Evolutionary conservation across 2,329 filamentous ascomycete species (phyloP).

Genomic region (Calcarisporium arbuscula): DNA sequence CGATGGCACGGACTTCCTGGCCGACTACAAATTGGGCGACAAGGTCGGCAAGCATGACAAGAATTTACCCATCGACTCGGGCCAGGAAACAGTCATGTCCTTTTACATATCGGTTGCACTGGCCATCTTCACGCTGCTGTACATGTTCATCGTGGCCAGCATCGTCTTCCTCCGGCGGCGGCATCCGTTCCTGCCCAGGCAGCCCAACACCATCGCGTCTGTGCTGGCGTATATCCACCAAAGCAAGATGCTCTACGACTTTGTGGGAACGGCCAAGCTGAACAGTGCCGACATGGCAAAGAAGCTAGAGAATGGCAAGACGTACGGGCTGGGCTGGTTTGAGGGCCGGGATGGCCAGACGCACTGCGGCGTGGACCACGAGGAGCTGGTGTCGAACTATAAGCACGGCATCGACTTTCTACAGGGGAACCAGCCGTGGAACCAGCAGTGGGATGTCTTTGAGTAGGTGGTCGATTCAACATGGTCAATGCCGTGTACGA

Average conservation of each 20-base stretch:
- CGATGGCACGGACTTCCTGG: conserved; percentile 54
- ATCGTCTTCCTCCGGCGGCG: conserved; percentile 57
- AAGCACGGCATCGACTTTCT: conserved; percentile 53
- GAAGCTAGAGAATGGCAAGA: conserved; percentile 51
- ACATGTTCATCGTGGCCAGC: conserved; percentile 53
- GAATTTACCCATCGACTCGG: conserved; percentile 35
- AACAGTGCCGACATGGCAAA: conserved; percentile 55
- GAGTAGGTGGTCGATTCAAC: conserved; percentile 10
- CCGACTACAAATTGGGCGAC: conserved; percentile 14
- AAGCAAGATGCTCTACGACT: conserved; percentile 71
- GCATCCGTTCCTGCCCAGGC: conserved; percentile 67
- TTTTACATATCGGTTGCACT: conserved; percentile 62
- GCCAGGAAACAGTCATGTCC: conserved; percentile 54
- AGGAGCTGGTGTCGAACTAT: conserved; percentile 61
- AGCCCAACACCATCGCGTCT: conserved; percentile 72
- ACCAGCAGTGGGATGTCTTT: conserved; percentile 32
- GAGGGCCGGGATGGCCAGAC: conserved; percentile 63
- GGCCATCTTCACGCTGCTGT: conserved; percentile 57
- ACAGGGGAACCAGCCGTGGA: conserved; percentile 47
- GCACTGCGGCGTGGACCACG: conserved; percentile 73
- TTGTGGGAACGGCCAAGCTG: conserved; percentile 62
- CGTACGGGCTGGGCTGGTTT: conserved; percentile 74
- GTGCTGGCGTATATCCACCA: conserved; percentile 75
- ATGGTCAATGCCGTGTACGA: too few relatives aligned
- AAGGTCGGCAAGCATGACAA: conserved; percentile 8